Conservation (phyloP, 116 monocot genomes). For the Posidonia oceanica region DNA sequence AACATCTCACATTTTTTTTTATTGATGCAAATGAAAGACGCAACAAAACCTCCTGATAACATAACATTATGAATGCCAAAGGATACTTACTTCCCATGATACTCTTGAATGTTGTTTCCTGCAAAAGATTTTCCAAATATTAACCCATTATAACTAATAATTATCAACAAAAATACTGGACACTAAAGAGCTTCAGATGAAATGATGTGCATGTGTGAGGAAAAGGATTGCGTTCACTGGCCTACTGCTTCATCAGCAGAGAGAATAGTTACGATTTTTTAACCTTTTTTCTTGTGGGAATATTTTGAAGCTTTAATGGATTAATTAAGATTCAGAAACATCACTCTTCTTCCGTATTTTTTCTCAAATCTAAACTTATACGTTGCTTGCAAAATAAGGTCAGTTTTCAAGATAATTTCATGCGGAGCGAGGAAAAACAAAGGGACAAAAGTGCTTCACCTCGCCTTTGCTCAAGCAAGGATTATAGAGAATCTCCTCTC, state of each 20-base stretch:
- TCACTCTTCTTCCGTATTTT: no score
- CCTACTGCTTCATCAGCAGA: no score
- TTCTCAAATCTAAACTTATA: no score
- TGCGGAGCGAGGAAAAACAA: not conserved
- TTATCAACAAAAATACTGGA: no score
- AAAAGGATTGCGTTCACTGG: no score
- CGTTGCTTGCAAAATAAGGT: no score
- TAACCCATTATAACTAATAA: not conserved
- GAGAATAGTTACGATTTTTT: no score
- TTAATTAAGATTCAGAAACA: no score
- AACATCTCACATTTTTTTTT: not conserved
- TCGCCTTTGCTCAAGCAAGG: constrained; percentile 73
- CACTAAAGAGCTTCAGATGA: no score
- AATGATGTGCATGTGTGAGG: no score
- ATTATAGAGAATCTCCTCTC: constrained; percentile 72
- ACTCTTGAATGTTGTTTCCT: constrained; percentile 67
- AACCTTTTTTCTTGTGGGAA: no score
- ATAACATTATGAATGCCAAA: not conserved
- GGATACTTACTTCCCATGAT: constrained; percentile 80
- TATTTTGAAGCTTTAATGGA: no score
- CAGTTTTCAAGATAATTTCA: not conserved
- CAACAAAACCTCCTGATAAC: not conserved
- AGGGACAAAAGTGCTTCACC: constrained; percentile 26
- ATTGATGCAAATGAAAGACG: not conserved
- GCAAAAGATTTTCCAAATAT: constrained; percentile 10